Evolutionary conservation across 2,329 filamentous ascomycete species (phyloP), one percentile per base, ranked within the genome.

Genomic region (Periconia digitata): DNA sequence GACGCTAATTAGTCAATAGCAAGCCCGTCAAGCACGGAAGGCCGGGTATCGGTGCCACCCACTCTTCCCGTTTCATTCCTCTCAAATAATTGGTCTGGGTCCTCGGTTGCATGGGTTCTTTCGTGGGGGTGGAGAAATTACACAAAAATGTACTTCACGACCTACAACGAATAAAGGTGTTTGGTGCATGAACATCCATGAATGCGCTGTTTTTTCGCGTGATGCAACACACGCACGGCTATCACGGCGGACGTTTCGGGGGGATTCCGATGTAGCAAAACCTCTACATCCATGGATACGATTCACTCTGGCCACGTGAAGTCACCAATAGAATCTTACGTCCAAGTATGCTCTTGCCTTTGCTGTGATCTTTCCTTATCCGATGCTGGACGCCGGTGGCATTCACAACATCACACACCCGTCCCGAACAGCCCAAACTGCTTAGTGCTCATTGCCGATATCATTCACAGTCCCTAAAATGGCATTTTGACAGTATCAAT

Each of bases 1-100:
- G n/a, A 29, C 17, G 54, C 63, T 66, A 89, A 78, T 68, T 63
- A 48, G 58, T 42, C 35, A 52, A 74, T 72, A 95, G 91, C 90
- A 92, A 92, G 83, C 94, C 94, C 74, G 94, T 99, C 87, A 99
- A 97, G 90, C 94, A 99, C 89, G 94, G 94, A 86, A 85, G 94
- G 80, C 94, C 94, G 74, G 94, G 94, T 97, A 99, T 99, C 75
- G 94, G 94, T 95, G 94, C 94, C 74, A 99, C 94, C 71, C 92
- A 99, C 89, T 97, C 92, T 83, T 99, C 94, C 79, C 91, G 94
- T 87, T 99, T 99, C 89, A 99, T 99, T 85, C 94, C 94, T 79
- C 89, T 99, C 79, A 99, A 99, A 85, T 97, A 96, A 74, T 69
- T 64, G 62, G 62, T 67, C 52, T 69, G 66, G 66, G 63, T 66